Conservation (phyloP, 352 stramenopile genomes). For the Globisporangium nodosum region DNA sequence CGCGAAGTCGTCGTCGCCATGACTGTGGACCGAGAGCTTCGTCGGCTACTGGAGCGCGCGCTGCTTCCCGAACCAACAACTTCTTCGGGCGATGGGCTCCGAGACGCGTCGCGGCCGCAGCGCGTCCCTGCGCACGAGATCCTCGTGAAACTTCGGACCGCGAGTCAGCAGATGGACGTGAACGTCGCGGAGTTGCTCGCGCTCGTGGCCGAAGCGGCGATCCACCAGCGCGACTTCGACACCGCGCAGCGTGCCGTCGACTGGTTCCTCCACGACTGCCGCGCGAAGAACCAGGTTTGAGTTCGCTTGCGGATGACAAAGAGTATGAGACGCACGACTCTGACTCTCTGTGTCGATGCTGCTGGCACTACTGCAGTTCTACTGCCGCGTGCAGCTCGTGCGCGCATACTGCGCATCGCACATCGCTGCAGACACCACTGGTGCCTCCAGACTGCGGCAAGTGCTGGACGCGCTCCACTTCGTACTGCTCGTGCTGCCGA, state of each 20-base stretch:
- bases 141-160: conserved; percentile 23
- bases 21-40: conserved; percentile 48
- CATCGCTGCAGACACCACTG: conserved; percentile 29
- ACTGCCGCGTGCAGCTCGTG: conserved; percentile 81
- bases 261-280: conserved; percentile 69
- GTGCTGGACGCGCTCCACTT: conserved; percentile 74
- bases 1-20: conserved; percentile 10
- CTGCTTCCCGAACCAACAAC: conserved; percentile 22
- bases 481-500: conserved; percentile 64
- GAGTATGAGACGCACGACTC: neutral
- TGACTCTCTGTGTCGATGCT: too few relatives aligned
- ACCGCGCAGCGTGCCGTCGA: conserved; percentile 41
- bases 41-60: conserved; percentile 40
- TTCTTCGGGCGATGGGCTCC: neutral
- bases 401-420: conserved; percentile 58
- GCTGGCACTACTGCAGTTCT: conserved; percentile 45
- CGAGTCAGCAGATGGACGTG: conserved; percentile 33
- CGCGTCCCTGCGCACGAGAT: conserved; percentile 30
- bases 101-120: neutral
- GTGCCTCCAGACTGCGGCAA: conserved; percentile 33
- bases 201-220: conserved; percentile 62
- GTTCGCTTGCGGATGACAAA: neutral
- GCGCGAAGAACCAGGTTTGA: conserved; percentile 72
- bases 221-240: conserved; percentile 63
- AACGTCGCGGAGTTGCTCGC: conserved; percentile 71